Evolutionary conservation across 805 yeast species (phyloP).

Genomic region (Saturnispora sekii): DNA sequence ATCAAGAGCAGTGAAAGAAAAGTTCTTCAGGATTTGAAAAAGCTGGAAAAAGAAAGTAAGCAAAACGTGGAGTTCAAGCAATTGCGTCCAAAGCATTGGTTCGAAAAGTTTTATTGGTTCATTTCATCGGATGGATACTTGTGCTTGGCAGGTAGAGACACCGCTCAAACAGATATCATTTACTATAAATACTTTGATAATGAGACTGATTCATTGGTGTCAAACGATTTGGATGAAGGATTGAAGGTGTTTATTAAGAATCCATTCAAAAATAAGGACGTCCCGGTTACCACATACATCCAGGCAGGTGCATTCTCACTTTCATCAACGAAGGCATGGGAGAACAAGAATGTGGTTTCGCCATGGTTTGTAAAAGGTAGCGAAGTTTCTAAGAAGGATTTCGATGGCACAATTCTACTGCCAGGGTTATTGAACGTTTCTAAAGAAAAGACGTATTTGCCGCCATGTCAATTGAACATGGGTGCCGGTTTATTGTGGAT

Average conservation of each 20-base stretch:
- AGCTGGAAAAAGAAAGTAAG: constrained; percentile 48
- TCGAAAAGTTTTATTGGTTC: constrained; percentile 93
- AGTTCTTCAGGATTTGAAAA: constrained; percentile 61
- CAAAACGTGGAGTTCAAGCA: constrained; percentile 40
- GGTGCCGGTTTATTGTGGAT: constrained; percentile 81
- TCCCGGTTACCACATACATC: constrained; percentile 78
- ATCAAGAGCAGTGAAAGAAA: constrained; percentile 74
- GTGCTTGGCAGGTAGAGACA: constrained; percentile 81
- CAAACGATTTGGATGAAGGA: constrained; percentile 66
- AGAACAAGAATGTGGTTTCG: constrained; percentile 65
- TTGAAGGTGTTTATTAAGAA: constrained; percentile 74
- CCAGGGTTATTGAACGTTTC: constrained; percentile 52
- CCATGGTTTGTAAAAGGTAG: constrained; percentile 77
- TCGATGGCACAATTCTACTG: constrained; percentile 43
- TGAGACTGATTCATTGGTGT: constrained; percentile 61
- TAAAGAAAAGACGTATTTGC: constrained; percentile 48
- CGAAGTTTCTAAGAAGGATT: constrained; percentile 62
- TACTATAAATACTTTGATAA: constrained; percentile 65
- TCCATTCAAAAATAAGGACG: constrained; percentile 55
- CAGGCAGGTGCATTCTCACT: constrained; percentile 89
- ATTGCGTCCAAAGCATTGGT: constrained; percentile 72
- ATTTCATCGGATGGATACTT: constrained; percentile 82
- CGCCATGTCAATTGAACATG: constrained; percentile 79
- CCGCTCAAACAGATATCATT: constrained; percentile 67
- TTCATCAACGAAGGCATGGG: constrained; percentile 85